Base-by-base conservation (phyloP, 2,329 filamentous ascomycete genomes). In the Aspergillus niger region DNA sequence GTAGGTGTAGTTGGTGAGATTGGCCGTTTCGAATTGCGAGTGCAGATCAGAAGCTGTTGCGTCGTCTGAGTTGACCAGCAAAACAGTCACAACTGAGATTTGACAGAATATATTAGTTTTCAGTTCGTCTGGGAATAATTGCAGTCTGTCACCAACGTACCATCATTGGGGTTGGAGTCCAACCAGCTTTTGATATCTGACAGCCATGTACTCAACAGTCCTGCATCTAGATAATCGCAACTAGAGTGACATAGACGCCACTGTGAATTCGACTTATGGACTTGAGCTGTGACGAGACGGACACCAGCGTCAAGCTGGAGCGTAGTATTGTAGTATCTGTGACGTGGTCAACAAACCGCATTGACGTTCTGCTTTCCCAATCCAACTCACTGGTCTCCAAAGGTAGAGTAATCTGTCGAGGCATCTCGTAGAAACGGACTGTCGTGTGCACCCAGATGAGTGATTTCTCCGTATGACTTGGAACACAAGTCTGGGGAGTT, bases 391-490 rank as follows among this genome's bases (percentile, higher is more conserved):
- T 93, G 91, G 74, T 92, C 90, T 5, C 89, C 90, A 2, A 87
- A 84, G 2, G 86, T 75, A 26, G 86, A 86, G 74, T 88, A 85
- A 62, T 77, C 79, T 0, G 86, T 89, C 58, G 82, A 83, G 26
- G 78, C 74, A 69, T 91, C 87, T 53, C 89, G 82, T 47, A 92
- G 75, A 72, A 92, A 93, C 10, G 90, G 82, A 62, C 85, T 87
- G 77, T 92, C 84, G 77, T 93, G 91, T 17, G 89, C 89, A 22
- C 90, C 90, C 70, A 94, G 85, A 74, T 93, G 85, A 3, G 91
- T 93, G 67, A 95, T 85, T 66, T 89, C 86, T 77, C 86, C 88
- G 80, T 95, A 95, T 17, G 85, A 78, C 64, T 85, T 86, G 63
- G 78, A 80, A 80, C 91, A 95, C 43, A 95, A 84, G 47, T 82